Percentiles rank a stretch among this genome's conserved stretches.
phyloP scores from a whole-genome alignment of 2,329 filamentous ascomycete species.

The Geosmithia flava region DNA sequence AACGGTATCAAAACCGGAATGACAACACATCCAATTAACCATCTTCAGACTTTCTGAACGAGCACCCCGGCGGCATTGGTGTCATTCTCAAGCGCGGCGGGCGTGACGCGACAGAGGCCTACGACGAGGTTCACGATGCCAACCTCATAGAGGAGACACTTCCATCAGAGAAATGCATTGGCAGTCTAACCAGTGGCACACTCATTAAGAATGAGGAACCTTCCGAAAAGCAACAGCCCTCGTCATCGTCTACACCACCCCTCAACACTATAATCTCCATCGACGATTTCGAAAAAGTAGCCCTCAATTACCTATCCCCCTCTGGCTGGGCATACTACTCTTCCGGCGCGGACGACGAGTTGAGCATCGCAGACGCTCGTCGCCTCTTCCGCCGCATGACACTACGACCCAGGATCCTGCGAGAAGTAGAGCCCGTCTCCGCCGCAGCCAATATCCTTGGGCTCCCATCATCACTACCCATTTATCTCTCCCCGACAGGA shows the following conservation, averaged over 20 bases:
- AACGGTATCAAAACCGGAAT: too few species aligned
- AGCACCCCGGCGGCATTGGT: too few species aligned
- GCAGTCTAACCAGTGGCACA: too few species aligned
- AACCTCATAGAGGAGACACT: not conserved
- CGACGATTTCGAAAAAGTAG: conserved; percentile 44
- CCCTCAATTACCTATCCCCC: conserved; percentile 33
- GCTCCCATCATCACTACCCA: conserved; percentile 31
- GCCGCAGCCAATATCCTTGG: conserved; percentile 40
- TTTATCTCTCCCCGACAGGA: conserved; percentile 48
- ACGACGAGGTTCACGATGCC: conserved; percentile 1
- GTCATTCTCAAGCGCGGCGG: not conserved
- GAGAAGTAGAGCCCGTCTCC: conserved; percentile 36
- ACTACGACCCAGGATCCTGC: conserved; percentile 42
- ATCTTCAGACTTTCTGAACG: too few species aligned
- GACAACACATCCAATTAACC: too few species aligned
- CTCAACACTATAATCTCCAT: conserved; percentile 11
- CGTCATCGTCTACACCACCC: not conserved
- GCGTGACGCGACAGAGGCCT: not conserved
- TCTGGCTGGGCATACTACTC: conserved; percentile 58
- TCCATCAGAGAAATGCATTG: not conserved
- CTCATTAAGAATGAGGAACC: too few species aligned
- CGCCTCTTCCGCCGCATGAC: conserved; percentile 38
- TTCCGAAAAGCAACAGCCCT: not conserved
- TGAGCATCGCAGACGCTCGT: conserved; percentile 40
- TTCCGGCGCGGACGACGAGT: conserved; percentile 43